Evolutionary conservation across 495 filamentous ascomycete genomes (phyloP), one percentile per base, ranked within the genome.

Genomic region (Massariosphaeria phaeospora): DNA sequence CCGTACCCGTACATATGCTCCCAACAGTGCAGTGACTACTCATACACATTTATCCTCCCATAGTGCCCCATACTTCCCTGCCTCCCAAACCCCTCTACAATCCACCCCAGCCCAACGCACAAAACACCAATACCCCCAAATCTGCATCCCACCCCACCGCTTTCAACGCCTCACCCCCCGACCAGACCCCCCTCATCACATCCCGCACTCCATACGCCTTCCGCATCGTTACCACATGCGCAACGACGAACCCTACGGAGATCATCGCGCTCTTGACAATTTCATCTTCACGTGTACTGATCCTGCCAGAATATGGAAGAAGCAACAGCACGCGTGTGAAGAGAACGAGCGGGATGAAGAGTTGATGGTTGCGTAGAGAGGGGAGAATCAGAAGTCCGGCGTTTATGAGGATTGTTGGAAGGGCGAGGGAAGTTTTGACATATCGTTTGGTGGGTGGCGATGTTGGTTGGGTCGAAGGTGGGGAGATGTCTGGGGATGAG

Each of bases 131-230:
- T 2, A 30, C 12, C 3, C 45, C 38, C 13, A 57, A 17, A 13
- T 34, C 25, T 18, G 36, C 47, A 52, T 58, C 55, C 55, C 55
- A 58, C 4, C 18, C 48, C n/a, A 58, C 15, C 12, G 39, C 40
- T 20, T 26, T 51, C 21, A 52, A 47, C 12, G 55, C 47, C 4
- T 23, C 12, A n/a, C 55, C 55, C 10, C 55, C 47, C 18, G 13
- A 20, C 38, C 41, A 17, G 2, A 45, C n/a, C 25, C 47, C 41
- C 40, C 47, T 8, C 8, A 36, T 9, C 13, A 58, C 21, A 23
- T 40, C 47, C 27, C 27, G 12, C 3, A 49, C 8, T 6, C 45
- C 43, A 31, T 35, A 25, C 7, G 27, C 46, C 20, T 43, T 50
- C 25, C 15, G 25, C 54, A 57, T 15, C 13, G 47, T 20, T 13